phyloP scores from a whole-genome alignment of 148 eudicot genomes.

The Heliamphora exappendiculata region DNA sequence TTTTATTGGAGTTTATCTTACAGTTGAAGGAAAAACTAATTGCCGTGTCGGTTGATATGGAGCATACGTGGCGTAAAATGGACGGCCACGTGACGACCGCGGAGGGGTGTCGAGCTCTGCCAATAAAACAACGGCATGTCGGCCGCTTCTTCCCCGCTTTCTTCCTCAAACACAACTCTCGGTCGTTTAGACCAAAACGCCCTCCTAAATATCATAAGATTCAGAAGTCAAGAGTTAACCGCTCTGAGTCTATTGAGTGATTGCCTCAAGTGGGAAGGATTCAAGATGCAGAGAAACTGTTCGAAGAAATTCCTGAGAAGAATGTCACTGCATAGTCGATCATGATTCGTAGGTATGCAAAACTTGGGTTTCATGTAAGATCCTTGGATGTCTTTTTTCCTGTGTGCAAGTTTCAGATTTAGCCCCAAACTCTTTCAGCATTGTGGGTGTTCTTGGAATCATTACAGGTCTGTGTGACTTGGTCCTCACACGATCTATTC shows the following conservation, averaged over 20 bases:
- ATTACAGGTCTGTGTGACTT: conserved; percentile 15
- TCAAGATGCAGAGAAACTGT: background rate
- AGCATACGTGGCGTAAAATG: conserved; percentile 12
- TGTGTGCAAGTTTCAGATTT: conserved; percentile 9
- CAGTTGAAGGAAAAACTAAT: conserved; percentile 2
- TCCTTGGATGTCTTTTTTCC: conserved; percentile 15
- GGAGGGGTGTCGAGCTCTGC: background rate
- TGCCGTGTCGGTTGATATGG: background rate
- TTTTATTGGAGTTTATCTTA: conserved; percentile 11
- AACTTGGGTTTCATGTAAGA: conserved; percentile 14
- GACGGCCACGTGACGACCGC: conserved; percentile 10
- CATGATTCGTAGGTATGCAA: conserved; percentile 29
- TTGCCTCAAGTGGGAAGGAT: background rate
- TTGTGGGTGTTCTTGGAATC: conserved; percentile 20
- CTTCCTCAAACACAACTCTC: background rate
- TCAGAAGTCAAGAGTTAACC: too few relatives aligned
- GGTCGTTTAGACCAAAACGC: conserved; percentile 2
- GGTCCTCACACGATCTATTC: conserved; percentile 13
- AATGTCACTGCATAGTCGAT: conserved; percentile 19
- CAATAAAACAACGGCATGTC: background rate
- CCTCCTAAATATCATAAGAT: background rate
- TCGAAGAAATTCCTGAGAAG: conserved; percentile 20
- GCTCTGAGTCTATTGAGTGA: background rate
- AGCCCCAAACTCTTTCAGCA: conserved; percentile 17
- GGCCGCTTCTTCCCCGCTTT: background rate